Evolutionary conservation across 2,329 filamentous ascomycete genomes (phyloP).

Genomic region (Madurella mycetomatis): DNA sequence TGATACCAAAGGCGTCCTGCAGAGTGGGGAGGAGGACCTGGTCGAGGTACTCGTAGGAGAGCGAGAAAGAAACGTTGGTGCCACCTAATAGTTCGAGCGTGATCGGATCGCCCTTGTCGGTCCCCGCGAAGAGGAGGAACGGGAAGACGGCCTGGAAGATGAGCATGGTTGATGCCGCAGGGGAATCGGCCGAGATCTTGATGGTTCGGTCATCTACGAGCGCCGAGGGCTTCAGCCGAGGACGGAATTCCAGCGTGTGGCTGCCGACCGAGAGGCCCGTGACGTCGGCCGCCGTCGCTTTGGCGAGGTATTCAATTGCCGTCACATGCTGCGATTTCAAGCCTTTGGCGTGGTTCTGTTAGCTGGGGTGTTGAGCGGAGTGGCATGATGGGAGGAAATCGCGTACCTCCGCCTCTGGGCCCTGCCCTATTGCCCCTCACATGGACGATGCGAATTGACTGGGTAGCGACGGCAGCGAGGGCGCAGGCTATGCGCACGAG

Average conservation of each 20-base stretch:
- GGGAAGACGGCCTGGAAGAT: conserved; percentile 59
- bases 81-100: conserved; percentile 52
- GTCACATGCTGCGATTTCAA: conserved; percentile 59
- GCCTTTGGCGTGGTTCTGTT: conserved; percentile 35
- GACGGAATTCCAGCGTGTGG: conserved; percentile 45
- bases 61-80: conserved; percentile 55
- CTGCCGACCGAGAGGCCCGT: conserved; percentile 49
- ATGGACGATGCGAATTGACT: conserved; percentile 49
- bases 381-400: background rate
- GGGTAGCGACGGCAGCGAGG: conserved; percentile 52
- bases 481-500: conserved; percentile 53
- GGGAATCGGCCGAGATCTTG: conserved; percentile 45
- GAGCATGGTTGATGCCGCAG: conserved; percentile 51
- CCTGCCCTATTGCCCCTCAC: conserved; percentile 51
- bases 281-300: conserved; percentile 47
- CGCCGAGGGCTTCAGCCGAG: conserved; percentile 34
- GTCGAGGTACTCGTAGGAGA: conserved; percentile 59
- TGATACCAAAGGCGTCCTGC: conserved; percentile 45
- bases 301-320: conserved; percentile 50
- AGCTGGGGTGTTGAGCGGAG: background rate
- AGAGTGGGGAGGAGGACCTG: conserved; percentile 56
- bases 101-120: conserved; percentile 40
- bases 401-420: conserved; percentile 31
- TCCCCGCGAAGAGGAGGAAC: conserved; percentile 52
- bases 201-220: conserved; percentile 37